Evolutionary conservation across 805 yeast genomes (phyloP), one percentile per base, ranked within the genome.

Genomic region (Deakozyma indianensis): DNA sequence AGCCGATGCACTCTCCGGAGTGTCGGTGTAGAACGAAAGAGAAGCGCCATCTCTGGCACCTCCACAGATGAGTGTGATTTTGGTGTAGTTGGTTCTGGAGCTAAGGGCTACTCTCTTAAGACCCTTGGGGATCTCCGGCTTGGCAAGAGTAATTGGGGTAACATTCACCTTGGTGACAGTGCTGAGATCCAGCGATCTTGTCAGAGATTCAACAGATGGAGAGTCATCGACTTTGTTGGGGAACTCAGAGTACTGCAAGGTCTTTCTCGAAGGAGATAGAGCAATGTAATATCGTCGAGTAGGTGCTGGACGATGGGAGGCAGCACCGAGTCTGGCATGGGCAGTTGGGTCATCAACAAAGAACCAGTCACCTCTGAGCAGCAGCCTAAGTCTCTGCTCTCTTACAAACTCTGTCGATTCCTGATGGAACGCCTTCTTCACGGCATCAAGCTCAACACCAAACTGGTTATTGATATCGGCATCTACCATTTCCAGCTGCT

Each of bases 291-390:
- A 48, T 68, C 68, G 50, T 69, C 71, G 9, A 67, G 66, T 28
- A 20, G 38, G 38, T 7, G 38, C 18, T 14, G 38, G 38, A 4
- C 38, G 11, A n/a, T 32, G 38, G 18, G 11, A 9, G n/a, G n/a
- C n/a, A n/a, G n/a, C n/a, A 9, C 38, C 38, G 18, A 11, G 11
- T 55, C 49, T 28, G 52, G 35, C 20, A 5, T 45, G 23, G 5
- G 25, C 18, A 52, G 48, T 22, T 23, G 82, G 86, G 44, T 70
- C 65, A 29, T 78, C 80, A 1, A 79, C 71, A 56, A 69, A 80
- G 14, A 82, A 88, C 94, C 94, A 85, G 1, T 83, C 73, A 1
- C 95, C 95, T 54, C 73, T 77, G 23, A 85, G 76, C 43, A 85
- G 62, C 56, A 77, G 79, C 47, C 82, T 61, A 41, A 80, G 76